Conservation (phyloP, 352 stramenopile species). For the Globisporangium apiculatum region DNA sequence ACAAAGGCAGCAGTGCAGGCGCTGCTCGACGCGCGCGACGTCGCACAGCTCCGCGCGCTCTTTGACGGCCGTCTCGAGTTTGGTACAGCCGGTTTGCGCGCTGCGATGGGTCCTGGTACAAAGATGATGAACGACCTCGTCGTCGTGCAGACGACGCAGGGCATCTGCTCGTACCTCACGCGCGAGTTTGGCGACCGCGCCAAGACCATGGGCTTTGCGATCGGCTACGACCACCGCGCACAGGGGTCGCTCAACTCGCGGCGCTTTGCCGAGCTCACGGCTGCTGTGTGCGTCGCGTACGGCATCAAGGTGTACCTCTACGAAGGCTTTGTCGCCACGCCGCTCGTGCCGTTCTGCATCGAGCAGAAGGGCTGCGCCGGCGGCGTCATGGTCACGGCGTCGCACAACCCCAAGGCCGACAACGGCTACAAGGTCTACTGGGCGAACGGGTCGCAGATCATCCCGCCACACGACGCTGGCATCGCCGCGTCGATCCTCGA, state of each 20-base stretch:
- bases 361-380: conserved; percentile 72
- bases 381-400: conserved; percentile 94
- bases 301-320: conserved; percentile 91
- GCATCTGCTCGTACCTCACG: conserved; percentile 84
- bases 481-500: conserved; percentile 89
- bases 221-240: conserved; percentile 90
- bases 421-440: conserved; percentile 98
- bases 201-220: conserved; percentile 73
- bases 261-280: conserved; percentile 82
- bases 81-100: conserved; percentile 88
- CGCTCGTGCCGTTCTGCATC: conserved; percentile 88
- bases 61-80: conserved; percentile 87
- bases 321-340: conserved; percentile 92
- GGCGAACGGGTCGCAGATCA: conserved; percentile 95
- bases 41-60: conserved; percentile 44
- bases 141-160: conserved; percentile 89
- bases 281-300: conserved; percentile 67
- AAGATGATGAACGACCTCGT: conserved; percentile 91
- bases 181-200: conserved; percentile 61
- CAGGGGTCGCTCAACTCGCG: conserved; percentile 77
- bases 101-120: conserved; percentile 83
- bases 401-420: conserved; percentile 98
- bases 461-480: conserved; percentile 91
- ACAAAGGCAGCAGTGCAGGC: conserved; percentile 62
- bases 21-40: conserved; percentile 54